These are phyloP conservation scores for Elongisporangium senticosum DNA, from an alignment of 352 stramenopile genomes.

Conservation along the genomic window DNA sequence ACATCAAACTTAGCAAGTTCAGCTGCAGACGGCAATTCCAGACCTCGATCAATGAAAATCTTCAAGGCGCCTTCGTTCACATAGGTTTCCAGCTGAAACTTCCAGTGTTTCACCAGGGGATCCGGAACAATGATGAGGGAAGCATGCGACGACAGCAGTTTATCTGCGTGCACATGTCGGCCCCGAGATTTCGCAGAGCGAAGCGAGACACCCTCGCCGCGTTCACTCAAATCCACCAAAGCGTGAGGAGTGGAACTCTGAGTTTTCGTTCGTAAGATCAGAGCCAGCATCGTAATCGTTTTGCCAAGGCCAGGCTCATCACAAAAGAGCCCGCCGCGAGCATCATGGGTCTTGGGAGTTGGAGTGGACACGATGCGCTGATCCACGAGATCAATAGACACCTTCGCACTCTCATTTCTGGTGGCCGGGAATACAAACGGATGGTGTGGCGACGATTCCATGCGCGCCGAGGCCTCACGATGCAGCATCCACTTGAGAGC, in stretches of 20 bases:
- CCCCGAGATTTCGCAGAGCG: constrained; percentile 36
- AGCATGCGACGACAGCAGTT: constrained; percentile 38
- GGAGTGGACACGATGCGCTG: constrained; percentile 19
- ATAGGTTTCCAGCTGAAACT: constrained; percentile 64
- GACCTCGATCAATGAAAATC: constrained; percentile 36
- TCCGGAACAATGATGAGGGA: constrained; percentile 71
- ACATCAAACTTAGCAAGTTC: constrained; percentile 59
- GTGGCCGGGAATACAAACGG: constrained; percentile 44
- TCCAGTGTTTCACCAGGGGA: constrained; percentile 74
- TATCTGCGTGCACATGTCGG: constrained; percentile 34
- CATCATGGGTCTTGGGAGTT: constrained; percentile 22
- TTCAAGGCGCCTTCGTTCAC: constrained; percentile 24
- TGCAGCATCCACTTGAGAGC: constrained; percentile 78
- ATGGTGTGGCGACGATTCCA: neutral
- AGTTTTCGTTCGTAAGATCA: constrained; percentile 75
- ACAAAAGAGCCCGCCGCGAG: constrained; percentile 71
- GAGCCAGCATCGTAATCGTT: constrained; percentile 80
- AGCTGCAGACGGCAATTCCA: constrained; percentile 28
- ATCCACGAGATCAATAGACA: constrained; percentile 55
- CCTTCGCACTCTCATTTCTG: neutral
- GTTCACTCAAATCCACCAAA: neutral
- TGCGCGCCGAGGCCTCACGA: constrained; percentile 37
- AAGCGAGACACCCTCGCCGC: constrained; percentile 7
- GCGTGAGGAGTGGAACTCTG: constrained; percentile 13
- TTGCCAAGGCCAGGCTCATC: constrained; percentile 83